Evolutionary conservation across 139 green algal genomes (phyloP), one percentile per base, ranked within the genome.

Genomic region (Yamagishiella unicocca): DNA sequence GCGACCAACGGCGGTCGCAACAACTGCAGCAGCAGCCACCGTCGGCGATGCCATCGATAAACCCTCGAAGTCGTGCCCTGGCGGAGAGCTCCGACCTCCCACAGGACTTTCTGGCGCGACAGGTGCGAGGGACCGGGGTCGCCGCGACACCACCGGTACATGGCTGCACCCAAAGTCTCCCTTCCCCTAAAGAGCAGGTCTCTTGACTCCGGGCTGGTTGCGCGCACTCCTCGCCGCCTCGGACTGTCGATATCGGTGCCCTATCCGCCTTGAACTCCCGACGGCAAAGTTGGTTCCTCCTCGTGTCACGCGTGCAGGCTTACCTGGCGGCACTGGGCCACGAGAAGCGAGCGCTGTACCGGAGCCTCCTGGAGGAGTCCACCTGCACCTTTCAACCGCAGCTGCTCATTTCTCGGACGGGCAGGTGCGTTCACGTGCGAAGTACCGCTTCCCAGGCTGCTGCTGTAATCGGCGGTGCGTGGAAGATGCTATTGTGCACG

Each of bases 311-410:
- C 1, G 14, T 10, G 31, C 82, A 87, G 73, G 61, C 77, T 1
- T 83, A 90, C 81, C 80, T 92, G 19, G 85, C 85, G 14, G 80
- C 85, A 0, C 74, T 92, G 43, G 74, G 83, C 7, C 62, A 84
- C 54, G 84, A 92, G 64, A 90, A 90, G 84, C 85, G 67, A 17
- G 84, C 84, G 40, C 27, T 92, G 89, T 92, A 87, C 83, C 75
- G 83, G 12, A 84, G 77, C 67, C 40, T 91, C 33, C 66, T 91
- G 62, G 85, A 89, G 64, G 75, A 84, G 46, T 74, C 74, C 24
- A 83, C 79, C 4, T 89, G 85, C 76, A 89, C 75, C 17, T 89
- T 85, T 37, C 70, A 78, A 21, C 85, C 85, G 37, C 62, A 61
- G 37, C 62, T 89, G 42, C 66, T 68, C 14, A 38, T 7, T 9